Evolutionary conservation across 2,329 filamentous ascomycete genomes (phyloP).

Genomic region (Pseudogymnoascus destructans): DNA sequence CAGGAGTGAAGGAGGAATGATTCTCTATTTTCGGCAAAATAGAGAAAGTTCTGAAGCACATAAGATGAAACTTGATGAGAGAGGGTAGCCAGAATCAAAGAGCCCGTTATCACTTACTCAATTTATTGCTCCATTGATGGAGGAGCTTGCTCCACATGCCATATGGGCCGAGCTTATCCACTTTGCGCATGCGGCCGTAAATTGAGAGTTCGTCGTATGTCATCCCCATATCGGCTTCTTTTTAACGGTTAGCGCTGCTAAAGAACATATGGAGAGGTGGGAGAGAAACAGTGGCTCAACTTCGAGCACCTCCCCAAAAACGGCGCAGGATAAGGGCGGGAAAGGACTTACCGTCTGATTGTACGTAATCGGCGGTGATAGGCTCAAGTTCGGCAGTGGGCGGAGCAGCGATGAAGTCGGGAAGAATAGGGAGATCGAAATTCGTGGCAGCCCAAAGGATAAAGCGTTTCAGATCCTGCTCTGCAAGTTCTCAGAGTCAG

Average conservation of each 20-base stretch:
- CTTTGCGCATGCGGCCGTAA: slow-evolving; percentile 33
- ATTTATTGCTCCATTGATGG: slow-evolving; percentile 32
- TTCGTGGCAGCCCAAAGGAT: slow-evolving; percentile 47
- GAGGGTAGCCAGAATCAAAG: slow-evolving; percentile 18
- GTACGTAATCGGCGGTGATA: slow-evolving; percentile 46
- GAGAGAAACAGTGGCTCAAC: slow-evolving; percentile 25
- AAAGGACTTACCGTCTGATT: slow-evolving; percentile 27
- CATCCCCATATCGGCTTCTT: slow-evolving; percentile 39
- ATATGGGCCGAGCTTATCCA: slow-evolving; percentile 35
- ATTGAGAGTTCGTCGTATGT: slow-evolving; percentile 35
- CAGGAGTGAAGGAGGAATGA: slow-evolving; percentile 17
- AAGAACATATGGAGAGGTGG: not conserved
- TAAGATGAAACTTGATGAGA: not conserved
- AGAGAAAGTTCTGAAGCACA: not conserved
- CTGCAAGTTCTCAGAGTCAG: not conserved
- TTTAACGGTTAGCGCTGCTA: not conserved
- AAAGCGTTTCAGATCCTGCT: slow-evolving; percentile 44
- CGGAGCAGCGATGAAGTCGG: slow-evolving; percentile 50
- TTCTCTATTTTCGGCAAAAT: not conserved
- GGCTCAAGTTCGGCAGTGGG: slow-evolving; percentile 54
- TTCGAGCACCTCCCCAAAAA: slow-evolving; percentile 9
- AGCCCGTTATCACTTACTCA: slow-evolving; percentile 34
- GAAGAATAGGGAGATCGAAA: slow-evolving; percentile 51
- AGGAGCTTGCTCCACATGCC: slow-evolving; percentile 35
- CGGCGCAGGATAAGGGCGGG: not conserved